Evolutionary conservation across 768 basidiomycete species (phyloP), one percentile per base, ranked within the genome.

Genomic region (Kwoniella sp.): DNA sequence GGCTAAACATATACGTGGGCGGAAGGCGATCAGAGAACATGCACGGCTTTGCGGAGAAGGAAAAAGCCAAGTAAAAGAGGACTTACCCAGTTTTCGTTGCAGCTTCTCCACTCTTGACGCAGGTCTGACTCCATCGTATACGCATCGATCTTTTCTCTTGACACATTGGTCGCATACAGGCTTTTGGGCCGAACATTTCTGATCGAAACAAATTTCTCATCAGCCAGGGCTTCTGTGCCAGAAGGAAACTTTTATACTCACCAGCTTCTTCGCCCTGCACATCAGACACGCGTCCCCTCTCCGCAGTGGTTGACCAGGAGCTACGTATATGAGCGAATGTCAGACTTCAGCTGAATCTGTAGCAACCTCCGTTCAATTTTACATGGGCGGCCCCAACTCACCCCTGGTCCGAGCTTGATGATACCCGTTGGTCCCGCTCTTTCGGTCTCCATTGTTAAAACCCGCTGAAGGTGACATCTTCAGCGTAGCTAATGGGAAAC

Each of bases 221-320:
- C 17, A 33, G n/a, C 27, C 24, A 4, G 49, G 7, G 30, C 9
- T 7, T n/a, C 8, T 46, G 50, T 24, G n/a, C n/a, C n/a, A n/a
- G n/a, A n/a, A n/a, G 8, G 17, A 44, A 19, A 44, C n/a, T n/a
- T 9, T 19, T 19, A 4, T 9, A 15, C 72, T 56, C 21, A 68
- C 72, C 3, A 74, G 64, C 30, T 74, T 74, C 58, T 74, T 74
- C 1, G 72, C 72, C 49, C 72, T 56, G 54, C 72, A 74, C 72
- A 74, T 74, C 24, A 74, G 57, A 57, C 72, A 74, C 7, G 72
- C 72, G 29, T 71, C 70, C 8, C 72, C 72, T 44, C 72, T 53
- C 7, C 72, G 62, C 10, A 74, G 53, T 6, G 72, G 72, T 40
- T 72, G 68, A 15, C 36, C 67, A n/a, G 66, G 57, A 15, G 52